Conservation (phyloP, 768 basidiomycete species). For the Calocybe indica region DNA sequence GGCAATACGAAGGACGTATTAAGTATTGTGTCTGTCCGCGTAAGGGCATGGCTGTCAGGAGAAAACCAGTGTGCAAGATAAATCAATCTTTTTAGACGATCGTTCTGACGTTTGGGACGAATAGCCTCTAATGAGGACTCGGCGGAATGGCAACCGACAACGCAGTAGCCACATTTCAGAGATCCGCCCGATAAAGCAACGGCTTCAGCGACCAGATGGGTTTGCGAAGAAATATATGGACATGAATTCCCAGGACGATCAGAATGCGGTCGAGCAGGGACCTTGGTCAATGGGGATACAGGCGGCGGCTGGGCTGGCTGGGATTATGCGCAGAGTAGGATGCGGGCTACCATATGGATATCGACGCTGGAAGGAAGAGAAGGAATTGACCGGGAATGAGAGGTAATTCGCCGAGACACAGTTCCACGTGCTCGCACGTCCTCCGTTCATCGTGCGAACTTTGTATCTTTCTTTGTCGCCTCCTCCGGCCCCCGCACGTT, state of each 20-base stretch:
- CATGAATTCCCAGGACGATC: slow-evolving; percentile 25
- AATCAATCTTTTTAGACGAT: slow-evolving; percentile 18
- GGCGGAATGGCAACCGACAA: slow-evolving; percentile 22
- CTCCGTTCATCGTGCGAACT: slow-evolving; percentile 35
- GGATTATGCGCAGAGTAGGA: slow-evolving; percentile 1
- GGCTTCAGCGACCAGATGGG: slow-evolving; percentile 10
- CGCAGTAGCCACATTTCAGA: slow-evolving; percentile 16
- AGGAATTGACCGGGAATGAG: slow-evolving; percentile 4
- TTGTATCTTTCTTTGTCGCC: slow-evolving; percentile 23
- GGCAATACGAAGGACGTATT: slow-evolving; percentile 9
- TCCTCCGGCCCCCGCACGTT: background rate
- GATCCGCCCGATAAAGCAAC: slow-evolving; percentile 30
- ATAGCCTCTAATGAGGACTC: slow-evolving; percentile 23
- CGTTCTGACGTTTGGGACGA: slow-evolving; percentile 21
- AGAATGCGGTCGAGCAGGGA: slow-evolving; percentile 7
- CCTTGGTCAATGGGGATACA: slow-evolving; percentile 1
- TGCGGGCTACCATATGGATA: slow-evolving; percentile 5
- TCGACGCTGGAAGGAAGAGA: background rate
- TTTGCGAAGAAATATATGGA: slow-evolving; percentile 16
- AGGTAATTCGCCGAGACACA: background rate
- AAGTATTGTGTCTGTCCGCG: slow-evolving; percentile 11
- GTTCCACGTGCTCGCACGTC: slow-evolving; percentile 21
- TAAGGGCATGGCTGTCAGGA: slow-evolving; percentile 15
- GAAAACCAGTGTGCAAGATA: slow-evolving; percentile 16
- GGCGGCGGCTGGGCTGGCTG: background rate